phyloP scores from a whole-genome alignment of 306 rosid species.

The Lathyrus tuberosus region DNA sequence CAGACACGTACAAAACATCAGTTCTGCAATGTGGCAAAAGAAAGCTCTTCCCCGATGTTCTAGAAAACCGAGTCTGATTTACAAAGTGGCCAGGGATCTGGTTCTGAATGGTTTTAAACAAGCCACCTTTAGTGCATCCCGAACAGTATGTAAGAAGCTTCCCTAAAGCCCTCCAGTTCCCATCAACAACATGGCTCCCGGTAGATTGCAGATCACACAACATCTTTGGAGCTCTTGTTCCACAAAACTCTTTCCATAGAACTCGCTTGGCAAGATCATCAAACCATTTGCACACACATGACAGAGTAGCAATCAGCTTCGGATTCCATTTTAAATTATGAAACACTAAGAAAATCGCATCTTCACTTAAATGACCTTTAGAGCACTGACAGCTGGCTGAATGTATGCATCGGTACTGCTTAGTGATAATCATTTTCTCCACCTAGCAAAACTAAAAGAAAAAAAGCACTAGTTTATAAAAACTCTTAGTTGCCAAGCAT shows the following conservation, averaged over 20 bases:
- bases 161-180: constrained; percentile 96
- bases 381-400: constrained; percentile 88
- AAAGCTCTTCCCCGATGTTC: constrained; percentile 95
- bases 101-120: constrained; percentile 66
- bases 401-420: constrained; percentile 94
- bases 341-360: constrained; percentile 76
- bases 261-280: constrained; percentile 95
- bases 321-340: constrained; percentile 84
- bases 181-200: constrained; percentile 92
- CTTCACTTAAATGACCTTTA: constrained; percentile 91
- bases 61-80: constrained; percentile 78
- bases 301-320: constrained; percentile 74
- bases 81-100: constrained; percentile 94
- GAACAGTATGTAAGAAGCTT: constrained; percentile 89
- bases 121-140: constrained; percentile 81
- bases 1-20: constrained; percentile 87
- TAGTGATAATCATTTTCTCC: constrained; percentile 71
- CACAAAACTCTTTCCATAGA: constrained; percentile 94
- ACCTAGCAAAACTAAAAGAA: constrained; percentile 43
- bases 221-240: constrained; percentile 87
- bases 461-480: constrained; percentile 22
- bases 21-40: constrained; percentile 89
- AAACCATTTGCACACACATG: constrained; percentile 96
- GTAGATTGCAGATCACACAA: constrained; percentile 82
- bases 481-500: constrained; percentile 6